A percentile compares a stretch with the other conserved stretches of the same genome.
These are phyloP conservation scores for Harringtonia lauricola DNA, from an alignment of 2,329 filamentous ascomycete species.

Conservation along the genomic window DNA sequence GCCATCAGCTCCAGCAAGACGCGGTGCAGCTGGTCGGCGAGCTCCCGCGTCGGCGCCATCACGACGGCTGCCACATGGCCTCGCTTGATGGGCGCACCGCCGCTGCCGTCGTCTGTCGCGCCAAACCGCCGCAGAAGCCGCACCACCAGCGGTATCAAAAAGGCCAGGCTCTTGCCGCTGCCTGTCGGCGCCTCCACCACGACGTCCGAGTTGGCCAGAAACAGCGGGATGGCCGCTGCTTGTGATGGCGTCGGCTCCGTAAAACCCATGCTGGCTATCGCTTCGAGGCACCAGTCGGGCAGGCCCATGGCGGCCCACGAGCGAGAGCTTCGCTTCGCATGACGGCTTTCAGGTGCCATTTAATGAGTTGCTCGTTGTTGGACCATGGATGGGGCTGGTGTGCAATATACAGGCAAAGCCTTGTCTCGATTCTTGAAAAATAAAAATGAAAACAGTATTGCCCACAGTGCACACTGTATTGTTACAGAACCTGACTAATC, in stretches of 20 bases:
- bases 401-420: too few species aligned
- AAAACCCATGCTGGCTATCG: slow-evolving; percentile 76
- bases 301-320: slow-evolving; percentile 61
- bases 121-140: slow-evolving; percentile 56
- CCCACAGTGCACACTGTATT: too few species aligned
- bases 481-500: background rate
- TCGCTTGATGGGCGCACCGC: slow-evolving; percentile 76
- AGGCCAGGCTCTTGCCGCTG: slow-evolving; percentile 82
- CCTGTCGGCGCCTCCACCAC: slow-evolving; percentile 71
- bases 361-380: too few species aligned
- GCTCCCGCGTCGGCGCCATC: slow-evolving; percentile 84
- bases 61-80: slow-evolving; percentile 87
- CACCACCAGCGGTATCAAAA: slow-evolving; percentile 69
- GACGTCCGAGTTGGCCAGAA: slow-evolving; percentile 82
- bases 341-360: slow-evolving; percentile 21
- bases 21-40: slow-evolving; percentile 80
- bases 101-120: background rate
- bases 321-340: slow-evolving; percentile 33
- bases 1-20: slow-evolving; percentile 67
- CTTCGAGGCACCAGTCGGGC: slow-evolving; percentile 74
- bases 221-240: slow-evolving; percentile 78
- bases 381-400: too few species aligned
- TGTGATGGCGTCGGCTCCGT: slow-evolving; percentile 69
- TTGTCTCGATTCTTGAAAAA: too few species aligned
- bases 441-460: too few species aligned